Evolutionary conservation across 2,329 filamentous ascomycete genomes (phyloP), one percentile per base, ranked within the genome.

Genomic region (Didymella pomorum): DNA sequence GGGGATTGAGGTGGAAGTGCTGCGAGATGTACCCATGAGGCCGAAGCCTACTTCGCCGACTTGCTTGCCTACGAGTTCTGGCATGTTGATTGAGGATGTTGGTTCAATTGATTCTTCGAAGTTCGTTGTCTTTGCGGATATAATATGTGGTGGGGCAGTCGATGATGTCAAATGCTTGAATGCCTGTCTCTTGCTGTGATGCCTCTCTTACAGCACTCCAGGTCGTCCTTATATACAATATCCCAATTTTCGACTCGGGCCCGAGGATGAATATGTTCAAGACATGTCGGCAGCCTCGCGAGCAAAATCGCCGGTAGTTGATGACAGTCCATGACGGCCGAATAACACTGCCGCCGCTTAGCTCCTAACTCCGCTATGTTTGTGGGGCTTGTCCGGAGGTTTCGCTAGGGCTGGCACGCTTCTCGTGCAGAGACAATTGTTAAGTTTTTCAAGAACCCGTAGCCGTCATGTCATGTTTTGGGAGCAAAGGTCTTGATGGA

Each of bases 21-120:
- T 4, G 41, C 6, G 23, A 18, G 23, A 50, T 60, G 41, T 64
- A 73, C 78, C 79, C 81, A 83, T 82, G 11, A 83, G 72, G 43
- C 81, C 81, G 62, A 76, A 83, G 67, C 81, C 81, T 18, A 78
- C 76, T 18, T 70, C 58, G 28, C 78, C 78, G 50, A 80, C 73
- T 56, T 74, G 62, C 61, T 78, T 79, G 54, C 71, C 72, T 21
- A 67, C 56, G 47, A 79, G 62, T 49, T 75, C 60, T 51, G 71
- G 70, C 76, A 78, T 76, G 23, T n/a, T 43, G 37, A 23, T 14
- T 41, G 20, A 14, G 3, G 10, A 5, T 12, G 37, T 14, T 39
- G n/a, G 37, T 23, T 41, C 10, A 21, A 39, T 20, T 11, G 18
- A 20, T 4, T 21, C 20, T 14, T 14, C 10, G 11, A 23, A 14